phyloP scores from a whole-genome alignment of 2,329 filamentous ascomycete genomes.

The Hypoxylon sp. region DNA sequence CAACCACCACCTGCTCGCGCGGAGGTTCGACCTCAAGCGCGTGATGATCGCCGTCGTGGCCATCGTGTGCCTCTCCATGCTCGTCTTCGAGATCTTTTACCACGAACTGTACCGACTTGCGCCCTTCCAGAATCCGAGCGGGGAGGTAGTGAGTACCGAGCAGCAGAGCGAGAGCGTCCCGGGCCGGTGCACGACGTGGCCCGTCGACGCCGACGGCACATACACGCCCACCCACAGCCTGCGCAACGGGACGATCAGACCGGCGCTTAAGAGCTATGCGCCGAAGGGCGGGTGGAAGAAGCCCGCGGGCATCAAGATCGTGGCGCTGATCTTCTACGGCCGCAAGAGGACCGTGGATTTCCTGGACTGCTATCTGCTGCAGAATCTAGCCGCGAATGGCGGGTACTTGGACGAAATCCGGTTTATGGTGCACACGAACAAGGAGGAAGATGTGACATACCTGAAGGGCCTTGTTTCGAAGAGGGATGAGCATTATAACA shows the following conservation, averaged over 20 bases:
- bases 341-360: constrained; percentile 58
- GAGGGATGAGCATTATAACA: constrained; percentile 54
- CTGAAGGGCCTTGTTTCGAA: constrained; percentile 54
- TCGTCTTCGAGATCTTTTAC: constrained; percentile 42
- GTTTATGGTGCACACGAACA: constrained; percentile 58
- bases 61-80: constrained; percentile 32
- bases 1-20: constrained; percentile 33
- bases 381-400: constrained; percentile 58
- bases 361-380: constrained; percentile 59
- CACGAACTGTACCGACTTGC: constrained; percentile 38
- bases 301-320: constrained; percentile 50
- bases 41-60: constrained; percentile 36
- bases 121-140: constrained; percentile 14
- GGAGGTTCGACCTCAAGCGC: constrained; percentile 38
- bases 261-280: constrained; percentile 40
- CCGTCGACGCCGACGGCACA: constrained; percentile 36
- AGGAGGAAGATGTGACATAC: constrained; percentile 54
- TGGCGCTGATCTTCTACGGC: constrained; percentile 61
- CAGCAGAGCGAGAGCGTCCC: constrained; percentile 14
- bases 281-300: constrained; percentile 48
- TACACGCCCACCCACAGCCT: constrained; percentile 27
- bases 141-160: neutral
- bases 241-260: constrained; percentile 16
- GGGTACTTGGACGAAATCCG: constrained; percentile 59
- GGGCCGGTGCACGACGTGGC: constrained; percentile 48